A percentile compares a stretch with the other conserved stretches of the same genome.
Evolutionary conservation across 2,329 filamentous ascomycete species (phyloP).

Genomic region (Bimuria novae-zelandiae): DNA sequence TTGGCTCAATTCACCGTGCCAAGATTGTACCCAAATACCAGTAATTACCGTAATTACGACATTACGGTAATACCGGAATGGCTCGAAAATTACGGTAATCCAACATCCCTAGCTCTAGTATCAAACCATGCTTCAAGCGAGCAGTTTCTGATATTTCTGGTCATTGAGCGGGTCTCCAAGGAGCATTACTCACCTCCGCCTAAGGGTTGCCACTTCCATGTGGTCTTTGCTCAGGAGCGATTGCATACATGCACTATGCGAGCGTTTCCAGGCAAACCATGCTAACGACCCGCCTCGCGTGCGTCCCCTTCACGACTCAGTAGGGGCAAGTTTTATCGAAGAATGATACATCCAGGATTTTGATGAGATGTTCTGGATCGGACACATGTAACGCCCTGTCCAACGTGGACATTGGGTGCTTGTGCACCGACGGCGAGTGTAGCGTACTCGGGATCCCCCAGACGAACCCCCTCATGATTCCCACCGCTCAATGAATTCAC

Average conservation of each 20-base stretch:
- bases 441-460: slow-evolving; percentile 12
- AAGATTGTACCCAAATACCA: too few species aligned
- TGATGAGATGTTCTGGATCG: background rate
- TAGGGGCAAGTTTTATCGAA: slow-evolving; percentile 4
- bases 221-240: background rate
- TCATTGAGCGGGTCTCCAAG: slow-evolving; percentile 31
- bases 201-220: slow-evolving; percentile 6
- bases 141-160: slow-evolving; percentile 21
- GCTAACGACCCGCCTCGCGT: background rate
- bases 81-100: too few species aligned
- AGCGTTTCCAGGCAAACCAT: background rate
- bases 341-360: slow-evolving; percentile 9
- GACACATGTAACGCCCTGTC: slow-evolving; percentile 14
- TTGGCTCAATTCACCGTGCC: too few species aligned
- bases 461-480: slow-evolving; percentile 17
- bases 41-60: too few species aligned
- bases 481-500: slow-evolving; percentile 22
- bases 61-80: too few species aligned
- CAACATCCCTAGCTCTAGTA: too few species aligned
- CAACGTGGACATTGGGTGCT: slow-evolving; percentile 10
- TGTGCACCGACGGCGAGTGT: slow-evolving; percentile 3
- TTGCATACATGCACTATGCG: background rate
- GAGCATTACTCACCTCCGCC: slow-evolving; percentile 1
- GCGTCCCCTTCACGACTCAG: slow-evolving; percentile 9
- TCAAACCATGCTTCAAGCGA: slow-evolving; percentile 30